Evolutionary conservation across 2,329 filamentous ascomycete genomes (phyloP), one percentile per base, ranked within the genome.

Genomic region (Alternaria panax): DNA sequence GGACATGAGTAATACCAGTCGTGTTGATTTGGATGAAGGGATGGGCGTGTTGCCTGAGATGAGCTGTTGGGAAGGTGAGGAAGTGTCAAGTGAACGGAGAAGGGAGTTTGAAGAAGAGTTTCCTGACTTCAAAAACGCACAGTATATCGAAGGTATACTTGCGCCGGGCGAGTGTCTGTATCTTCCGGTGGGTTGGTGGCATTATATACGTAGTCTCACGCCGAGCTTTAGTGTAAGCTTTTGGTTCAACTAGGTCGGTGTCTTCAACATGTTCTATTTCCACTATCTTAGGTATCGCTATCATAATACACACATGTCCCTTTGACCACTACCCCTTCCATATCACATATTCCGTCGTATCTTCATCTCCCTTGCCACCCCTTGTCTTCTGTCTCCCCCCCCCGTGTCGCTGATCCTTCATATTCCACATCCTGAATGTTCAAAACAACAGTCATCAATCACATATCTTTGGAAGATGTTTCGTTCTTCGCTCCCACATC

Each of bases 151-250:
- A 72, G 89, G 89, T 56, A 85, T 98, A 1, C 80, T 99, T 6
- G 87, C 85, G 28, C 90, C 91, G 1, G 95, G 94, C 0, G 93
- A 99, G 53, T 90, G 88, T 64, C 75, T 99, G 53, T 95, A 97
- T 75, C 92, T 99, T 53, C 95, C 95, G 0, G 85, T 92, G 5
- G 95, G 94, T 0, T 99, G 95, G 94, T 99, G 95, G 95, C 95
- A 99, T 81, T 98, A 97, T 78, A 92, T 98, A 4, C 85, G 91
- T 60, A 92, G 92, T 50, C 75, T 98, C 71, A 92, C 88, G 57
- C 87, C 92, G 20, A 97, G 94, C 73, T 93, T 96, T 72, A 97
- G 93, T 67, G 93, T 98, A 12, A 97, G 93, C 74, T 98, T 97
- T 74, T 99, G 95, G 95, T 99, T 74, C 34, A 75, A 75, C 48